A percentile compares a stretch with the other conserved stretches of the same genome.
phyloP scores from a whole-genome alignment of 495 filamentous ascomycete species.

The Trichoderma erinaceum region DNA sequence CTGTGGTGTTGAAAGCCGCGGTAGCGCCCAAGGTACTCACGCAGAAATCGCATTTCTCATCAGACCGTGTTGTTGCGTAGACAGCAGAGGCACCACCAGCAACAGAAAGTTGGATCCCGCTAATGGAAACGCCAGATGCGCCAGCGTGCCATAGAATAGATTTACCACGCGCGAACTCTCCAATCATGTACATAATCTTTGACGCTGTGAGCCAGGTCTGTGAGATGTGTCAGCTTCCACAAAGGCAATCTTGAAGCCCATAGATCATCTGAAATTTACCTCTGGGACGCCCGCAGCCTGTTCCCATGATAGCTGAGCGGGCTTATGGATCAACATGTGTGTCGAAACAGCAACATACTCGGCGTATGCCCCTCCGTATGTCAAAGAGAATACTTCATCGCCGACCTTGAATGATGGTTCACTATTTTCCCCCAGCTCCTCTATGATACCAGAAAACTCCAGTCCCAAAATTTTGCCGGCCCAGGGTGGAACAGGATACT shows the following conservation, averaged over 20 bases:
- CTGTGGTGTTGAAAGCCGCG: constrained; percentile 72
- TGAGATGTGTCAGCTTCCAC: neutral
- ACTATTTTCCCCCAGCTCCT: constrained; percentile 38
- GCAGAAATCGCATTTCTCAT: constrained; percentile 75
- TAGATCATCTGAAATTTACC: neutral
- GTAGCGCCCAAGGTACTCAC: constrained; percentile 67
- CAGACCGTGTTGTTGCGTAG: constrained; percentile 70
- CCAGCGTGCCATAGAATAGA: constrained; percentile 86
- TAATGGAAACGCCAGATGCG: constrained; percentile 77
- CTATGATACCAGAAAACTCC: constrained; percentile 75
- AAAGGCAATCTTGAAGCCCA: neutral
- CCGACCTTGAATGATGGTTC: constrained; percentile 49
- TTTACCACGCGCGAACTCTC: constrained; percentile 60
- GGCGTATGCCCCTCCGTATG: constrained; percentile 83
- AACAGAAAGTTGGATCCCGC: constrained; percentile 74
- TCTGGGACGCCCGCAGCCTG: constrained; percentile 61
- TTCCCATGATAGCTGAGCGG: constrained; percentile 65
- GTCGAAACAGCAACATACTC: constrained; percentile 76
- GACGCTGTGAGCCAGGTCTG: constrained; percentile 91
- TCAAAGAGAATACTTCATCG: constrained; percentile 78
- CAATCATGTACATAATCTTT: constrained; percentile 78
- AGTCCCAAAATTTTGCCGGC: constrained; percentile 71
- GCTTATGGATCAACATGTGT: constrained; percentile 69
- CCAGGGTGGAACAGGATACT: constrained; percentile 71
- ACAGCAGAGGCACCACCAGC: constrained; percentile 57